Evolutionary conservation across 371 early-diverging fungal species (phyloP).

Genomic region (Chytridium lagenaria): DNA sequence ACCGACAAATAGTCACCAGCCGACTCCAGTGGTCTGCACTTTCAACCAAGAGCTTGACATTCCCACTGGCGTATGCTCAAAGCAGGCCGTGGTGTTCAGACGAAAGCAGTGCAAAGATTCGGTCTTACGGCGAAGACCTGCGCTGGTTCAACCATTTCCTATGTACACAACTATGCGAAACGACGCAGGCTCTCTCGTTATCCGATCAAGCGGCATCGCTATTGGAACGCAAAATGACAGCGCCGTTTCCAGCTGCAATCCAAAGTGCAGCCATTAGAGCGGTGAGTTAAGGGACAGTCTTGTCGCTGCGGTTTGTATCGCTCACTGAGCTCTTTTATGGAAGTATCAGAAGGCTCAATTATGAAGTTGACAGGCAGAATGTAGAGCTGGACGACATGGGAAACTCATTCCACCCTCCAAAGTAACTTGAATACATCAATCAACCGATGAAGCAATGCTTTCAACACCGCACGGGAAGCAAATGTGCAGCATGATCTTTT

Average conservation of each 20-base stretch:
- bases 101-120: neutral
- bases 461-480: conserved; percentile 10
- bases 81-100: neutral
- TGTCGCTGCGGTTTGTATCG: neutral
- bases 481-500: neutral
- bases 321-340: neutral
- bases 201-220: no score
- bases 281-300: neutral
- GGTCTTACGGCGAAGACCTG: no score
- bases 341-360: neutral
- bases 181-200: no score
- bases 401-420: neutral
- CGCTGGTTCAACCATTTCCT: no score
- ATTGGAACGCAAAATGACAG: no score
- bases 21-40: neutral
- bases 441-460: neutral
- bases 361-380: conserved; percentile 5
- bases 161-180: no score
- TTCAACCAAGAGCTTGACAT: neutral
- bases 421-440: neutral
- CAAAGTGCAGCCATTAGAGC: conserved; percentile 11
- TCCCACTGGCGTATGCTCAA: neutral
- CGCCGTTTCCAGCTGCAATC: conserved; percentile 1
- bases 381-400: neutral
- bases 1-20: neutral